Percentiles rank a stretch among this genome's conserved stretches.
These are phyloP conservation scores for Litsea cubeba DNA, from an alignment of 164 flowering plant genomes.

Conservation along the genomic window DNA sequence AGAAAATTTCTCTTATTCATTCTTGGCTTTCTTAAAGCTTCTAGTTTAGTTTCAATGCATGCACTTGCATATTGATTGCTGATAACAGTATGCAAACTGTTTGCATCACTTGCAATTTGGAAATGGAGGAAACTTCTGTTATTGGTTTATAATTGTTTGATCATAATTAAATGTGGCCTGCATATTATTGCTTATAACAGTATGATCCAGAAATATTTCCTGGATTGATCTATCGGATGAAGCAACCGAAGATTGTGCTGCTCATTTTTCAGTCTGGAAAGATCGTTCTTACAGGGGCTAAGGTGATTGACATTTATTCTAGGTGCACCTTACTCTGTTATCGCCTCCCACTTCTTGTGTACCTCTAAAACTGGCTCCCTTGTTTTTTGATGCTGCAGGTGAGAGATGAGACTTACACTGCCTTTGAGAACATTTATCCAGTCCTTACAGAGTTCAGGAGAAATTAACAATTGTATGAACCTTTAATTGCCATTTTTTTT, in stretches of 20 bases:
- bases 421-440: constrained; percentile 83
- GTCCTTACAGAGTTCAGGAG: constrained; percentile 79
- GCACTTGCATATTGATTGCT: neutral
- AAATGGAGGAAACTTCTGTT: neutral
- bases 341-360: neutral
- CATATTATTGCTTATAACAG: constrained; percentile 34
- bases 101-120: neutral
- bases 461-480: constrained; percentile 53
- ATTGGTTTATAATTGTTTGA: too few species aligned
- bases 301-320: constrained; percentile 44
- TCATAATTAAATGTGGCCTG: neutral
- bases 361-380: neutral
- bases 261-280: constrained; percentile 93
- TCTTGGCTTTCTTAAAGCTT: neutral
- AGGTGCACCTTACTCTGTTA: neutral
- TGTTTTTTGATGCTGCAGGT: neutral
- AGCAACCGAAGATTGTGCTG: constrained; percentile 82
- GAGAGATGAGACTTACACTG: constrained; percentile 68
- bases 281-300: constrained; percentile 90
- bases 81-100: neutral
- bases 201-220: constrained; percentile 96
- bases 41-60: neutral
- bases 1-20: too few species aligned
- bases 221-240: constrained; percentile 91
- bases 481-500: neutral